Base-by-base conservation (phyloP, 768 basidiomycete species). In the Lentinula detonsa region DNA sequence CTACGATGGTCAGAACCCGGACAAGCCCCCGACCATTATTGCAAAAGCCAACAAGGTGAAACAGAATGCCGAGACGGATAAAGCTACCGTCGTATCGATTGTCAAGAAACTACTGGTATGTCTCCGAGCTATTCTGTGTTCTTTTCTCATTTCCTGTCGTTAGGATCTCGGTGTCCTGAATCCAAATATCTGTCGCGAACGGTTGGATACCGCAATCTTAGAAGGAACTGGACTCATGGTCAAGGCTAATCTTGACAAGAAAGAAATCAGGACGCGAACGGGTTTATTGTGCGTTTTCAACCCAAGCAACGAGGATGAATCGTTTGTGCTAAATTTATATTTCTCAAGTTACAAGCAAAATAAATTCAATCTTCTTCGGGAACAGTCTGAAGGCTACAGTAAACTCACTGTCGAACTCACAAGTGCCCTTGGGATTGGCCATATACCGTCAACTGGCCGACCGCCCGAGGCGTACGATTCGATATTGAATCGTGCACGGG, bases 381-480 rank as follows among this genome's bases (percentile, higher is more conserved):
- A 99, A 75, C 93, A 97, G 67, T 95, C 95, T 0, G 96, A 98
- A 76, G 97, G 97, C 7, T 99, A 94, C 76, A 93, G 93, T 71
- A 95, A 95, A 72, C 84, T 98, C 35, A 84, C 88, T 31, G 85
- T 89, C 9, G 93, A 98, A 68, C 77, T 99, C 42, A 85, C 86
- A 10, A 86, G 86, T 64, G 83, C 82, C 67, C 74, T 95, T 54
- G 92, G 91, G 1, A 85, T 86, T 23, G 75, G 91, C 7, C 91
- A 95, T 72, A 85, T 85, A 4, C 70, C 85, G 31, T 70, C 77
- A 21, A 90, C 89, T 21, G 91, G 84, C 15, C 77, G 79, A 40
- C 87, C 91, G 7, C 73, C 76, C 0, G 92, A 93, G 65, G 76
- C 83, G 34, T 74, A 74, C 48, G 69, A 79, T 34, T 75, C 76